Conservation (phyloP, 371 early-diverging fungal species). For the Zopfochytrium polystomum region DNA sequence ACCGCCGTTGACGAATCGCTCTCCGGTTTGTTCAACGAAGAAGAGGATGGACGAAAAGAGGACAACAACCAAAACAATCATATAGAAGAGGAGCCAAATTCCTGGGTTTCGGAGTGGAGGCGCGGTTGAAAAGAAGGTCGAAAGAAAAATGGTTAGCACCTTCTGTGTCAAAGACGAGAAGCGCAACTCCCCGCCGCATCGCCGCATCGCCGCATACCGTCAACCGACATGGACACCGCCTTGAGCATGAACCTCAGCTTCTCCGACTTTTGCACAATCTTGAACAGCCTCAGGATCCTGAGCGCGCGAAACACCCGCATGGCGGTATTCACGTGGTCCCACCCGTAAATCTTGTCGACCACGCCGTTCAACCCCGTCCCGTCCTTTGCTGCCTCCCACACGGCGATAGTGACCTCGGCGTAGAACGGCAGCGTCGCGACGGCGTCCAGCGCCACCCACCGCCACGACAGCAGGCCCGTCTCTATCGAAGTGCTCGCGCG, state of each 20-base stretch:
- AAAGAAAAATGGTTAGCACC: no score
- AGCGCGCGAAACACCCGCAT: conserved; percentile 1
- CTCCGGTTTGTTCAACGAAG: conserved; percentile 13
- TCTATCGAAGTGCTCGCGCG: no score
- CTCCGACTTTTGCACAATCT: conserved; percentile 21
- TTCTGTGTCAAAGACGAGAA: no score
- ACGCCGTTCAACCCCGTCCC: not conserved
- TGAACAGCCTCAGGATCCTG: conserved; percentile 10
- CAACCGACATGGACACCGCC: conserved; percentile 12
- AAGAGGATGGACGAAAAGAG: conserved; percentile 22
- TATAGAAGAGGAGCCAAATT: conserved; percentile 11
- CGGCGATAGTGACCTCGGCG: conserved; percentile 3
- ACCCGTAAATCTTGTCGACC: conserved; percentile 4
- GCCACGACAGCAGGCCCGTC: not conserved
- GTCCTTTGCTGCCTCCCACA: not conserved
- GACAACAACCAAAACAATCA: conserved; percentile 15
- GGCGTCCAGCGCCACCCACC: conserved; percentile 12
- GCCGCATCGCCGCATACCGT: no score
- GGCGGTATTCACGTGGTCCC: not conserved
- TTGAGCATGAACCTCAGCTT: conserved; percentile 8
- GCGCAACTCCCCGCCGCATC: no score
- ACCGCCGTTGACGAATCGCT: not conserved
- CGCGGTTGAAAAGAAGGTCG: no score
- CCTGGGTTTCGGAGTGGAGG: no score
- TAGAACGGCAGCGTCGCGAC: conserved; percentile 17